Percentiles rank a stretch among this genome's conserved stretches.
phyloP scores from a whole-genome alignment of 371 early-diverging fungal genomes.

The Dichotomocladium elegans region DNA sequence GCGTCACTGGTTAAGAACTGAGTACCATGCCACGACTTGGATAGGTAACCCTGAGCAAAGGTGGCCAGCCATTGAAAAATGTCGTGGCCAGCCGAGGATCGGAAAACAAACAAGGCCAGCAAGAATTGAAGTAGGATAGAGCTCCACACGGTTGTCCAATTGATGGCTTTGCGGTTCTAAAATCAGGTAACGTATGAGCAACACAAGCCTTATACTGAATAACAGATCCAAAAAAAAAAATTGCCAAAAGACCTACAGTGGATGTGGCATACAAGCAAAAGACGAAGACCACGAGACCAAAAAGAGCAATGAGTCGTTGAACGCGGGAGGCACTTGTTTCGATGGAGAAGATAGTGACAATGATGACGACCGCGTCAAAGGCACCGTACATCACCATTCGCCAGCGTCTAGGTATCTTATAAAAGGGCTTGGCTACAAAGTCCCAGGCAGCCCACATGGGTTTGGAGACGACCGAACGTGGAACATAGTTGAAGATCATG shows the following conservation, averaged over 20 bases:
- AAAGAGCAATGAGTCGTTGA: slow-evolving; percentile 72
- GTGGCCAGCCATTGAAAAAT: slow-evolving; percentile 73
- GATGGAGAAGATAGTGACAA: slow-evolving; percentile 56
- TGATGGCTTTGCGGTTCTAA: slow-evolving; percentile 58
- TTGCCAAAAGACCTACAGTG: slow-evolving; percentile 23
- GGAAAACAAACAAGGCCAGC: slow-evolving; percentile 79
- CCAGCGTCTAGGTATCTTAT: slow-evolving; percentile 6
- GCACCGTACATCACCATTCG: slow-evolving; percentile 21
- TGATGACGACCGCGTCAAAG: slow-evolving; percentile 45
- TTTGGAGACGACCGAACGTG: slow-evolving; percentile 17
- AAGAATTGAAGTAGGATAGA: slow-evolving; percentile 78
- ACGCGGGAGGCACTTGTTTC: slow-evolving; percentile 60
- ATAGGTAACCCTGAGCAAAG: slow-evolving; percentile 66
- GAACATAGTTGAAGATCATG: slow-evolving; percentile 28
- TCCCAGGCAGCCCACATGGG: slow-evolving; percentile 16
- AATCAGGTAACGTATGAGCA: no score
- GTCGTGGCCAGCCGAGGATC: slow-evolving; percentile 68
- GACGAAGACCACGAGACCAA: slow-evolving; percentile 66
- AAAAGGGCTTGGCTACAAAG: slow-evolving; percentile 15
- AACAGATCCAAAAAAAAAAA: not conserved
- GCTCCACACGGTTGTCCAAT: slow-evolving; percentile 76
- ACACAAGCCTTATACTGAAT: no score
- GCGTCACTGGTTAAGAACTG: slow-evolving; percentile 65
- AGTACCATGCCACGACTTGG: slow-evolving; percentile 61
- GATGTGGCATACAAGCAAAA: slow-evolving; percentile 52